Base-by-base conservation (phyloP, 176 grass and related monocot genomes). In the Bothriochloa decipiens region DNA sequence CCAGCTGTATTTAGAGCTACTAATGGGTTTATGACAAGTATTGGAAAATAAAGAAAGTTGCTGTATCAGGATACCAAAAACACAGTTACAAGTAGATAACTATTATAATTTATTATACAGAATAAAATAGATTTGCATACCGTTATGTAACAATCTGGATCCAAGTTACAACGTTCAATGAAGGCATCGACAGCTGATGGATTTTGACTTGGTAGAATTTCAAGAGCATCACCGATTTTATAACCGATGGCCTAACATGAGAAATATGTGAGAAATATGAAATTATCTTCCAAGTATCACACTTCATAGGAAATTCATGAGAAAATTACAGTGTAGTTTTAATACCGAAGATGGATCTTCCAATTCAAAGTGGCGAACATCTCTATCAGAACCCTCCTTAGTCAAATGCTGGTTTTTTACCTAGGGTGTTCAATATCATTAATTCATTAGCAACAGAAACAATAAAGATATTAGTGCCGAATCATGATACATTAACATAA, bases 321-420 rank as follows among this genome's bases (percentile, higher is more conserved):
- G 37, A 23, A 49, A 86, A 85, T 35, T 70, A 72, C 41, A 65
- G 33, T 52, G 42, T 64, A 47, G 57, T 81, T 26, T 74, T 86
- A 89, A 86, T 88, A 95, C 96, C 72, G 74, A 92, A 25, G 86
- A 84, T 80, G 88, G 75, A 88, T 84, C 16, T 89, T 98, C 87
- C 50, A 98, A 85, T 87, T 93, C 89, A 79, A 98, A 94, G 84
- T 94, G 91, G 46, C 81, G 87, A 77, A 95, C 96, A 71, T 98
- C 87, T 95, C 89, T 94, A 50, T 84, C 87, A 86, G 85, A 76
- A 57, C 68, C 71, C 49, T 76, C 83, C 81, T 93, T 92, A 33
- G 91, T 88, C 65, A 95, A 83, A 53, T n/a, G 46, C 60, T 72
- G 70, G 63, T 89, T 91, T 89, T 84, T 85, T 65, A 91, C 87